Evolutionary conservation across 2,329 filamentous ascomycete species (phyloP).

Genomic region (Helotiales sp.): DNA sequence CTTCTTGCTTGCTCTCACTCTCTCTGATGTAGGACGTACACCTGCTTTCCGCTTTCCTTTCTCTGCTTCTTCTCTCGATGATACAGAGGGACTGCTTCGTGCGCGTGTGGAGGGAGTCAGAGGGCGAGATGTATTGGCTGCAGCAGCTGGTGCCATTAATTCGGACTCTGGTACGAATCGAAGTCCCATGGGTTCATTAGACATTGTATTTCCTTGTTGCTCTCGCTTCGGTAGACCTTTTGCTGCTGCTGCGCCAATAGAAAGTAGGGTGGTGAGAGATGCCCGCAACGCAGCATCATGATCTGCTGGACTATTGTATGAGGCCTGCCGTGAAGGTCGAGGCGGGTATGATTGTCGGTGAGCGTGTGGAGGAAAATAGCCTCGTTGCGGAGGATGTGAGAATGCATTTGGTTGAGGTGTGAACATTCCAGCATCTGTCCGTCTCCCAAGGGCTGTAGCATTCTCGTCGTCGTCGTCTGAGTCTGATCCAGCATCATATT

Average conservation of each 20-base stretch:
- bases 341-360: conserved; percentile 35
- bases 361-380: conserved; percentile 33
- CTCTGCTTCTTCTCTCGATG: conserved; percentile 36
- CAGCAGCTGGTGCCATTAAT: conserved; percentile 42
- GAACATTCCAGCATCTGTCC: conserved; percentile 56
- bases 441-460: conserved; percentile 72
- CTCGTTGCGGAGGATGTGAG: conserved; percentile 68
- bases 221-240: conserved; percentile 71
- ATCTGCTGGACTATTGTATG: conserved; percentile 75
- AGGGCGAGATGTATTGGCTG: conserved; percentile 31
- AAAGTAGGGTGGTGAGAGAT: conserved; percentile 90
- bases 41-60: conserved; percentile 50
- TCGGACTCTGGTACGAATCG: conserved; percentile 62
- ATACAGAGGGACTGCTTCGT: conserved; percentile 26
- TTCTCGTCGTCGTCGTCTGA: conserved; percentile 69
- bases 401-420: conserved; percentile 91
- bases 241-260: conserved; percentile 90
- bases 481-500: conserved; percentile 36
- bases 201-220: conserved; percentile 24
- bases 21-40: conserved; percentile 28
- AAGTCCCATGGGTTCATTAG: conserved; percentile 48
- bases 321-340: conserved; percentile 42
- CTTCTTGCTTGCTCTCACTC: conserved; percentile 50
- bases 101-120: conserved; percentile 27
- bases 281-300: conserved; percentile 92